These are phyloP conservation scores for Papiliotrema laurentii DNA, from an alignment of 1,284 basidiomycete genomes.

Conservation along the genomic window DNA sequence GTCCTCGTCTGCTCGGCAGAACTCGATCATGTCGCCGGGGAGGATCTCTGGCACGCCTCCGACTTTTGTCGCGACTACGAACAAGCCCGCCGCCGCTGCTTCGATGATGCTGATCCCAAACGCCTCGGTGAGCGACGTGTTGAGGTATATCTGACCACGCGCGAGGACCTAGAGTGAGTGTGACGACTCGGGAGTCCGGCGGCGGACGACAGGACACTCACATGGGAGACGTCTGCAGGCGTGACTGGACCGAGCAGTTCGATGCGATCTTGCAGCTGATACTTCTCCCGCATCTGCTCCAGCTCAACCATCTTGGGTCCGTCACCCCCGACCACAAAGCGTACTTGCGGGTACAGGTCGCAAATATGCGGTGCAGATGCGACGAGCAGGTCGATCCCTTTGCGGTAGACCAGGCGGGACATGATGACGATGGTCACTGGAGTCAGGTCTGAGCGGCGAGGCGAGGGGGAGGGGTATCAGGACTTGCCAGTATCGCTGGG, in stretches of 20 bases:
- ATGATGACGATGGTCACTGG: conserved; percentile 88
- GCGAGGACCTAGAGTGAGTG: conserved; percentile 60
- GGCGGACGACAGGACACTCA: conserved; percentile 44
- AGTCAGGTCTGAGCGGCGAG: conserved; percentile 1
- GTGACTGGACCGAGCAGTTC: conserved; percentile 77
- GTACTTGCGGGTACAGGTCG: conserved; percentile 71
- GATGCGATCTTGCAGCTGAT: conserved; percentile 84
- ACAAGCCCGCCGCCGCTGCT: conserved; percentile 89
- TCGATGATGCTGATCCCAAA: conserved; percentile 97
- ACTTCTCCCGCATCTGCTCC: conserved; percentile 90
- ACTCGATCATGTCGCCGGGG: conserved; percentile 88
- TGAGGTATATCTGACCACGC: conserved; percentile 86
- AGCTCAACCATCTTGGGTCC: conserved; percentile 94
- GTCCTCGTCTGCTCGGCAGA: conserved; percentile 82
- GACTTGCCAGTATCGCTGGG: conserved; percentile 58
- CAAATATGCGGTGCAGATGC: conserved; percentile 89
- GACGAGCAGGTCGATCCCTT: conserved; percentile 93
- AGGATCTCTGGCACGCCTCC: conserved; percentile 95
- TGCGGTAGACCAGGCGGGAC: conserved; percentile 93
- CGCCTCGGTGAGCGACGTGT: conserved; percentile 91
- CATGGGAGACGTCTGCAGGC: conserved; percentile 76
- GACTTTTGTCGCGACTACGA: conserved; percentile 89
- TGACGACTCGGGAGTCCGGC: neutral
- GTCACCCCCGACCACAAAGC: conserved; percentile 87
- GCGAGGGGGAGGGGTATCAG: too few relatives aligned